Evolutionary conservation across 371 early-diverging fungal species (phyloP), one percentile per base, ranked within the genome.

Genomic region (Blakeslea trispora): DNA sequence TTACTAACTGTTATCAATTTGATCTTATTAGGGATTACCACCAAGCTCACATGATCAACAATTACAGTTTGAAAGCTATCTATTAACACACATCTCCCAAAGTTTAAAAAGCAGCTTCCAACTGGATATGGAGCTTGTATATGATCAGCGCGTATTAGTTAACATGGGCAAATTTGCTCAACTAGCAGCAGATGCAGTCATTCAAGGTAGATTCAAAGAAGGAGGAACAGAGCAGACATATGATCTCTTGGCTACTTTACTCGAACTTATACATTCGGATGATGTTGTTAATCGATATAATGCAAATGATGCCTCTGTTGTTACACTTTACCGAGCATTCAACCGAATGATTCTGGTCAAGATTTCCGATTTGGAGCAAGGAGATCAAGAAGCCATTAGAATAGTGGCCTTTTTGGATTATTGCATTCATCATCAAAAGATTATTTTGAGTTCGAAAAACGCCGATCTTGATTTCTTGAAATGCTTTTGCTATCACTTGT

Each of bases 351-450:
- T 87, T 15, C 63, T 87, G 11, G 78, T 83, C 52, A 74, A 76
- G 42, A 55, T 85, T 10, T 77, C 71, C 10, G 75, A 75, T 56
- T 50, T 76, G n/a, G 73, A 79, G 40, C 58, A 74, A 28, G 72
- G 51, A 9, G 66, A 65, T 17, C 53, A 67, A 31, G 57, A 70
- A 1, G 28, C 66, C 0, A 53, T 71, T 5, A 71, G 77, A 24
- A 67, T 69, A 18, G 47, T 53, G n/a, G 79, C 80, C 1, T 79
- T 89, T 17, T 54, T 91, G 13, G 76, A 81, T 44, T 83, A 83
- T 57, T 81, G 85, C 42, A 79, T 89, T 18, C 82, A 85, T 49
- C 78, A 87, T 63, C 89, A 91, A 65, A 84, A 84, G 59, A 73
- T 88, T 43, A 78, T 89, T 5, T 59, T 90, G 6, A 81, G 79